Evolutionary conservation across 257 asterid genomes (phyloP), one percentile per base, ranked within the genome.

Genomic region (Fraxinus cuspidata): DNA sequence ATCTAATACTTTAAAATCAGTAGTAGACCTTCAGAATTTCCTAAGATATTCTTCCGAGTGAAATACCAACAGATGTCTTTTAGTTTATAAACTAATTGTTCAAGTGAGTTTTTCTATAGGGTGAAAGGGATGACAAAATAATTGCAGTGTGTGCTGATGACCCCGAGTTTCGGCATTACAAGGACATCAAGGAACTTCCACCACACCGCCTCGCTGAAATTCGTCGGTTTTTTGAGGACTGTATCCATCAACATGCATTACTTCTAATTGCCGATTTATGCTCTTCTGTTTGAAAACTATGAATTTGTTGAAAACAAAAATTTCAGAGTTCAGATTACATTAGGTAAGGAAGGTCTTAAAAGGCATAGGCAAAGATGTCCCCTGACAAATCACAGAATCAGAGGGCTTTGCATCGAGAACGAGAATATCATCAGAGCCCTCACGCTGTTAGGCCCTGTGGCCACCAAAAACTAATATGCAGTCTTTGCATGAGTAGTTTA

Each of bases 141-240:
- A 93, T 93, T 25, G 98, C 98, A 28, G 96, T 93, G n/a, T 93
- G 97, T 42, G 97, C 96, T 72, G 97, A 93, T 75, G 97, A 91
- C 81, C 97, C 97, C 0, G 97, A 93, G 85, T 91, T 90, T 78
- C 96, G 97, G 74, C 96, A 91, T 77, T 86, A 85, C 82, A 85
- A 68, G 44, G 94, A 91, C 86, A 90, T 93, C 47, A 87, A 87
- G 76, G 96, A 90, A 16, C 91, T 91, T 70, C 88, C 97, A 69
- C 97, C 97, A 51, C 98, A 93, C 21, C 97, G 97, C 68, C 96
- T 91, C 74, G 97, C 98, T 89, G 97, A 91, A 81, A 93, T 93
- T 56, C 94, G 98, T 53, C 98, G 97, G 70, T 93, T 93, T 84
- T 93, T 93, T 83, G 97, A 93, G 88, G 98, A 93, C 83, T 93